A percentile compares a stretch with the other conserved stretches of the same genome.
Conservation (phyloP, 2,329 filamentous ascomycete species). For the Botryosphaeria dothidea region DNA sequence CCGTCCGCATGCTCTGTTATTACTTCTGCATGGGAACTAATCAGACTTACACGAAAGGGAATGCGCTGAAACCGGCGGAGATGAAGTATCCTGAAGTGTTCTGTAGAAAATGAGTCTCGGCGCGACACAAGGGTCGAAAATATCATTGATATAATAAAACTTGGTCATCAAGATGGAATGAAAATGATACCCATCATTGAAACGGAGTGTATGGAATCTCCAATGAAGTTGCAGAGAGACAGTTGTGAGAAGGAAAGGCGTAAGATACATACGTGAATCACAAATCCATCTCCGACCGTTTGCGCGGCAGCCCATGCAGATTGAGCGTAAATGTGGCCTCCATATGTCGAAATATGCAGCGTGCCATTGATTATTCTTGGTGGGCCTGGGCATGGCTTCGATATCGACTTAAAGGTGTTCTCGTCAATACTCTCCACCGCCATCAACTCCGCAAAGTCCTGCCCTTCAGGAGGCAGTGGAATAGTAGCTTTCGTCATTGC, state of each 20-base stretch:
- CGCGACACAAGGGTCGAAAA: not conserved
- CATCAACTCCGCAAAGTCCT: not conserved
- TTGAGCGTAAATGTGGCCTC: not conserved
- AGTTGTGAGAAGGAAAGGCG: not conserved
- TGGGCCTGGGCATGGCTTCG: not conserved
- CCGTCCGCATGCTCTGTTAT: not conserved
- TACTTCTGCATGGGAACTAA: not conserved
- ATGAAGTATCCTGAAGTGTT: not conserved
- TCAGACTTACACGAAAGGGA: not conserved
- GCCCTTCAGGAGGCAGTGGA: not conserved
- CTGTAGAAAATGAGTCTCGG: not conserved
- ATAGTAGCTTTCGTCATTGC: not conserved
- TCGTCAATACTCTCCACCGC: not conserved
- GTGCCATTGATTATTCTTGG: not conserved
- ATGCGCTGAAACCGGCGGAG: not conserved
- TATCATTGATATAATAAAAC: not conserved
- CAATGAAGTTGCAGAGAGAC: not conserved
- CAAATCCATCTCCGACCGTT: not conserved
- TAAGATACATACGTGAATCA: not conserved
- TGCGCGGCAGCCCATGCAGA: not conserved
- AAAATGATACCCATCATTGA: not conserved
- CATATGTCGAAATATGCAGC: not conserved
- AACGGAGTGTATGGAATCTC: not conserved
- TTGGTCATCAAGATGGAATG: not conserved
- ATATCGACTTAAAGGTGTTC: not conserved